These are phyloP conservation scores for Claviceps sp. DNA, from an alignment of 2,329 filamentous ascomycete genomes.

Conservation along the genomic window DNA sequence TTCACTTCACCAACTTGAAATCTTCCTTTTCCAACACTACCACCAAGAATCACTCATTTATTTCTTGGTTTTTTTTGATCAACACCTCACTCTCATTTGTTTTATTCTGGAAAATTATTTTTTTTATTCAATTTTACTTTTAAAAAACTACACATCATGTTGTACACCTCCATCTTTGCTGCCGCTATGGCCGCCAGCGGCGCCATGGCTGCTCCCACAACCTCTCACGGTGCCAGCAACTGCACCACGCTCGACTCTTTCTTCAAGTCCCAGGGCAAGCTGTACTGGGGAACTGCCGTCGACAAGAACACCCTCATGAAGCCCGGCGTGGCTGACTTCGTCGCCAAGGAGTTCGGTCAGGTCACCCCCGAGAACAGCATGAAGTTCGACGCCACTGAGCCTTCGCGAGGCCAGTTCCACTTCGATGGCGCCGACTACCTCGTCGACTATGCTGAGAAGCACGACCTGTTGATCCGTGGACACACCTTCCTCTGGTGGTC, in stretches of 20 bases:
- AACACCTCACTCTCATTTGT: neutral
- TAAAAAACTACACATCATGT: neutral
- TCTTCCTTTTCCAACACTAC: neutral
- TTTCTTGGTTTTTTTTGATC: neutral
- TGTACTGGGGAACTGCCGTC: neutral
- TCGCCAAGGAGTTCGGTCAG: slow-evolving; percentile 36
- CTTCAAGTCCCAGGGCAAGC: neutral
- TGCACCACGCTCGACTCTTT: neutral
- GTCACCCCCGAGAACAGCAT: slow-evolving; percentile 57
- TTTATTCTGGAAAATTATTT: neutral
- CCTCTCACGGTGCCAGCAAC: neutral
- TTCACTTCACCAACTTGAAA: neutral
- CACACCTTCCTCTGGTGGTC: neutral
- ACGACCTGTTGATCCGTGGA: neutral
- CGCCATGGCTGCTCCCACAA: neutral
- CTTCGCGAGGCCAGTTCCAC: slow-evolving; percentile 35
- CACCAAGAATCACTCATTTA: neutral
- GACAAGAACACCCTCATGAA: neutral
- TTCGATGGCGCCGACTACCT: slow-evolving; percentile 21
- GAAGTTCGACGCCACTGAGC: slow-evolving; percentile 51
- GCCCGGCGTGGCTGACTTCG: neutral
- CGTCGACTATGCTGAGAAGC: neutral
- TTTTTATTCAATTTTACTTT: neutral
- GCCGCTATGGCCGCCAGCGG: neutral
- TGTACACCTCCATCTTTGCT: neutral